Evolutionary conservation across 768 basidiomycete genomes (phyloP).

Genomic region (Kwoniella europaea): DNA sequence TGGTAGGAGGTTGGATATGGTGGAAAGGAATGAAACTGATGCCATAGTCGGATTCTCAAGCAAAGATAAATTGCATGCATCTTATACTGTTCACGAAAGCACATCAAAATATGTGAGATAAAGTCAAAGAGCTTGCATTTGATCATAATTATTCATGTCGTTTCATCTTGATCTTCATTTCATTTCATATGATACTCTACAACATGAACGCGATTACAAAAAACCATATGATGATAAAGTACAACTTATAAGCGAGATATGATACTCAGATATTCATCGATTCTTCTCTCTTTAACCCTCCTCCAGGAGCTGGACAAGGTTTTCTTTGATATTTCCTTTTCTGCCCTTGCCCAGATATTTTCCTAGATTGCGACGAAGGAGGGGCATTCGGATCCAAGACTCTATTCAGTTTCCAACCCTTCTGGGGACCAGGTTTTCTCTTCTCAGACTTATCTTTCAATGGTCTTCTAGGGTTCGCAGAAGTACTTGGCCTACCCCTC

Average conservation of each 20-base stretch:
- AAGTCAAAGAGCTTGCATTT: no score
- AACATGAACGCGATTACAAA: background rate
- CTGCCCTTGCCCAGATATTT: background rate
- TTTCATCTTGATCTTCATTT: background rate
- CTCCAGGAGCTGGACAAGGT: background rate
- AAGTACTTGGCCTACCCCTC: constrained; percentile 1
- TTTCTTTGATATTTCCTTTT: constrained; percentile 28
- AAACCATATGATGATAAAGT: background rate
- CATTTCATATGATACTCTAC: background rate
- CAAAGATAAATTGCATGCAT: no score
- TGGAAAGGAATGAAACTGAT: constrained; percentile 45
- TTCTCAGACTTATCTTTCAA: constrained; percentile 22
- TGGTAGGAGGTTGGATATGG: constrained; percentile 47
- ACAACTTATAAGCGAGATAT: constrained; percentile 1
- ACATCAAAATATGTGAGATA: no score
- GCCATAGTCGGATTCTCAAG: constrained; percentile 21
- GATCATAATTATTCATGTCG: background rate
- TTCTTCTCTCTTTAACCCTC: constrained; percentile 16
- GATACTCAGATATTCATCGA: constrained; percentile 1
- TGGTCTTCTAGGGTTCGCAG: background rate
- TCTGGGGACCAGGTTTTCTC: constrained; percentile 45
- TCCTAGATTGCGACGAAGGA: background rate
- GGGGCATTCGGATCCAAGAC: constrained; percentile 11
- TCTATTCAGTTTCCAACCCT: constrained; percentile 44
- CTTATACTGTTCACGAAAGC: no score